These are phyloP conservation scores for Macrotyloma uniflorum DNA, from an alignment of 306 rosid species.

Conservation along the genomic window DNA sequence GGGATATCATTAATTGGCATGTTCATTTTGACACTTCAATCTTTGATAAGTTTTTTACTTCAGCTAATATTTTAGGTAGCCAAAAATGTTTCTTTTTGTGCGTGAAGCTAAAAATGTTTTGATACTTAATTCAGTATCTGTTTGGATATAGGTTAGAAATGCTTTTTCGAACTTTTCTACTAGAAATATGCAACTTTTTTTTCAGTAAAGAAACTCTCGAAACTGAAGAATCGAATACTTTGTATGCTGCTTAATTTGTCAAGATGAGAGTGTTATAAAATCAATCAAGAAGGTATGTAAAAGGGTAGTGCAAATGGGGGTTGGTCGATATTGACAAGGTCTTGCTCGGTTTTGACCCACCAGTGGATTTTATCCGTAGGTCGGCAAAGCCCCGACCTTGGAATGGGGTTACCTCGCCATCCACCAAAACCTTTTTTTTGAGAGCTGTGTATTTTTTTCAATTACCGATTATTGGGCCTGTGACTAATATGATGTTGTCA, in stretches of 20 bases:
- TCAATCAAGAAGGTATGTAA: not conserved
- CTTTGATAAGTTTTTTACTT: slow-evolving; percentile 8
- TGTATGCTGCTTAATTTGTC: slow-evolving; percentile 9
- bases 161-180: too few species aligned
- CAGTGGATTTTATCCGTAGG: not conserved
- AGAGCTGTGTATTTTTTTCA: not conserved
- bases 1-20: slow-evolving; percentile 7
- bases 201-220: not conserved
- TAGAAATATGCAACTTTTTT: too few species aligned
- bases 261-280: slow-evolving; percentile 11
- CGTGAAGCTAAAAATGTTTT: not conserved
- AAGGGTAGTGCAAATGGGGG: not conserved
- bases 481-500: not conserved
- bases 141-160: too few species aligned
- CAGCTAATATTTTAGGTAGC: slow-evolving; percentile 9
- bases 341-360: not conserved
- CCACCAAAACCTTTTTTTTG: not conserved
- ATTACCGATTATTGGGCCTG: not conserved
- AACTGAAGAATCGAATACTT: not conserved
- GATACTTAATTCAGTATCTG: not conserved
- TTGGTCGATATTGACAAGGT: slow-evolving; percentile 1
- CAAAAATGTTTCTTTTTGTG: not conserved
- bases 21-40: slow-evolving; percentile 23
- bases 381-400: not conserved
- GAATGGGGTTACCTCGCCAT: not conserved